Percentiles rank a stretch among this genome's conserved stretches.
phyloP scores from a whole-genome alignment of 768 basidiomycete species.

The Naganishia randhawae region DNA sequence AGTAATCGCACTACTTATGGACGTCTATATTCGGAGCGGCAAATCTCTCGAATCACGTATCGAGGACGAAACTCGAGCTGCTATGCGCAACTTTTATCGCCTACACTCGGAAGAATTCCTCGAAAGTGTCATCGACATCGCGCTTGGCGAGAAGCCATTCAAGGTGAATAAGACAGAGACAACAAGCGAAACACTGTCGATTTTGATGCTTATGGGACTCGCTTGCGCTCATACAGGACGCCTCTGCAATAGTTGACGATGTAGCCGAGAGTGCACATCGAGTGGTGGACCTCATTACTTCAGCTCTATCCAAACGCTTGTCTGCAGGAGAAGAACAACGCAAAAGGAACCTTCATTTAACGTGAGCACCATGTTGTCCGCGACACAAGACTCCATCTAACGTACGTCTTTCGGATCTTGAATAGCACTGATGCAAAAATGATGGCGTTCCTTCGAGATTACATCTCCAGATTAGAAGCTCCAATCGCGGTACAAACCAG shows the following conservation, averaged over 20 bases:
- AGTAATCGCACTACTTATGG: slow-evolving; percentile 11
- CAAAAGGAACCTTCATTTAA: not conserved
- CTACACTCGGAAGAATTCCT: slow-evolving; percentile 13
- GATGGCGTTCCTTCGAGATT: slow-evolving; percentile 74
- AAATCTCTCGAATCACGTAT: not conserved
- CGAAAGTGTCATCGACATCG: slow-evolving; percentile 12
- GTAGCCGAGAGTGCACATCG: slow-evolving; percentile 6
- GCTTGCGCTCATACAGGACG: not conserved
- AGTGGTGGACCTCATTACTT: slow-evolving; percentile 12
- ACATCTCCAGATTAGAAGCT: slow-evolving; percentile 76
- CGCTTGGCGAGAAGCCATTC: slow-evolving; percentile 23
- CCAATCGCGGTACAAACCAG: slow-evolving; percentile 76
- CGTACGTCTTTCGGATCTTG: not conserved
- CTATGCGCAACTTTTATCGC: slow-evolving; percentile 7
- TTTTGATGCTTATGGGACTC: not conserved
- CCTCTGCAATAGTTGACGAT: slow-evolving; percentile 31
- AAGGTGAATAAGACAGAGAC: not conserved
- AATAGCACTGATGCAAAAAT: slow-evolving; percentile 14
- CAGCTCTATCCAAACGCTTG: slow-evolving; percentile 4
- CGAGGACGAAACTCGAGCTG: not conserved
- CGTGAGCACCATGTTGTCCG: slow-evolving; percentile 17
- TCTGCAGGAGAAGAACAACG: slow-evolving; percentile 1
- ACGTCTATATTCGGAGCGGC: not conserved
- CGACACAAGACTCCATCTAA: not conserved
- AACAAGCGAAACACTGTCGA: not conserved